A percentile compares a stretch with the other conserved stretches of the same genome.
Evolutionary conservation across 1,284 basidiomycete genomes (phyloP).

Genomic region (Cutaneotrichosporon curvatum): DNA sequence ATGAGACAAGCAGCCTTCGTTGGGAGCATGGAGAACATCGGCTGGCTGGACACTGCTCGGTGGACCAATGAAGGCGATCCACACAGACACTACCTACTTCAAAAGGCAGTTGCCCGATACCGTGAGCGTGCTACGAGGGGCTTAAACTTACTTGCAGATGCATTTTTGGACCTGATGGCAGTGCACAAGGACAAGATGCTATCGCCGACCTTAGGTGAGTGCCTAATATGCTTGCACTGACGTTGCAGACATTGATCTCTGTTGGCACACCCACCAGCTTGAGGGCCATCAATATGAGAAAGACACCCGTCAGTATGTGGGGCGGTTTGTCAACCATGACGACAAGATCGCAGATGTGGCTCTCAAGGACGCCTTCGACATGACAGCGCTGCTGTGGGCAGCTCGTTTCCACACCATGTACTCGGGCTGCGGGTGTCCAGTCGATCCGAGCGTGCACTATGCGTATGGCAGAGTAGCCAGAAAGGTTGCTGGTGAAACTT

Average conservation of each 20-base stretch:
- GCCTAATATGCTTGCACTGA: slow-evolving; percentile 6
- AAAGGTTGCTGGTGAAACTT: too few species aligned
- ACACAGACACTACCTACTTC: slow-evolving; percentile 13
- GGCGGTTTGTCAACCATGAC: slow-evolving; percentile 29
- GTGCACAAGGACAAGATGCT: slow-evolving; percentile 17
- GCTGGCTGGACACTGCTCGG: slow-evolving; percentile 25
- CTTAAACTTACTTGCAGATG: slow-evolving; percentile 17
- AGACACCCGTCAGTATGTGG: slow-evolving; percentile 19
- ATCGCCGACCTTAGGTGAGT: slow-evolving; percentile 20
- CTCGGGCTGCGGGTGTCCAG: slow-evolving; percentile 15
- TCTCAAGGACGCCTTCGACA: slow-evolving; percentile 18
- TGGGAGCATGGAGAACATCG: slow-evolving; percentile 27
- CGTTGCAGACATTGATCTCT: slow-evolving; percentile 41
- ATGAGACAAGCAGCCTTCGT: slow-evolving; percentile 31
- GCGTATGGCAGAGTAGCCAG: too few species aligned
- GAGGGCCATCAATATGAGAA: slow-evolving; percentile 17
- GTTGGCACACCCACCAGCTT: slow-evolving; percentile 45
- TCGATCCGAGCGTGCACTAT: too few species aligned
- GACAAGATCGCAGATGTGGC: slow-evolving; percentile 28
- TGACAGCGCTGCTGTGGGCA: slow-evolving; percentile 23
- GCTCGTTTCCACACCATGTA: slow-evolving; percentile 15
- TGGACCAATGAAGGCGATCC: slow-evolving; percentile 11
- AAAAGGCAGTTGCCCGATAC: slow-evolving; percentile 33
- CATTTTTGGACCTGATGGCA: slow-evolving; percentile 35
- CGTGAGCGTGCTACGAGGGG: slow-evolving; percentile 16